phyloP scores from a whole-genome alignment of 169 alveolate species.

The Plasmodium malariae region DNA sequence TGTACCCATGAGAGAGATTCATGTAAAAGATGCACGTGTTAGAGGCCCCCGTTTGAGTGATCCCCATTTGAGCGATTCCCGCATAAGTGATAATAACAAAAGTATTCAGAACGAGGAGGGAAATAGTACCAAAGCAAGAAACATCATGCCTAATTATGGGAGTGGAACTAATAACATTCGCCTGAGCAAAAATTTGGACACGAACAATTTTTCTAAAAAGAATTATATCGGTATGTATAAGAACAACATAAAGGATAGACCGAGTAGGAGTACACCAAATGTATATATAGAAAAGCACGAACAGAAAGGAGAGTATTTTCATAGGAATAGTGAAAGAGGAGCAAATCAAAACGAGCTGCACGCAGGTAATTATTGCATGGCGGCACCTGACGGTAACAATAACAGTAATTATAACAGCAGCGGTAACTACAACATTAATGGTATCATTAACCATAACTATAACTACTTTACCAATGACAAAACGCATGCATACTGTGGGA shows the following conservation, averaged over 20 bases:
- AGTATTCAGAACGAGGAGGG: background rate
- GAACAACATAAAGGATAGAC: conserved; percentile 7
- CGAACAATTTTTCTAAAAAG: conserved; percentile 1
- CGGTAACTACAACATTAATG: no score
- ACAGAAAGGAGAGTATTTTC: conserved; percentile 22
- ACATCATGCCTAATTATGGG: background rate
- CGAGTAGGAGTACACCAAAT: background rate
- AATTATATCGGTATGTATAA: background rate
- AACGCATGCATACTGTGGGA: background rate
- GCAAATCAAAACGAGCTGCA: conserved; percentile 9
- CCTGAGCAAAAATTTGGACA: conserved; percentile 4
- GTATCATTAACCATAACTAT: no score
- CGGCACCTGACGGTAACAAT: background rate
- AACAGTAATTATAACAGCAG: conserved; percentile 2
- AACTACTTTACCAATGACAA: no score
- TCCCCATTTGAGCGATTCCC: no score
- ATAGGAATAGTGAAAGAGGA: conserved; percentile 12
- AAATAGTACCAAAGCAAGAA: background rate
- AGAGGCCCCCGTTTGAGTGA: no score
- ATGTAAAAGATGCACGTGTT: no score
- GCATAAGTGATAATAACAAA: background rate
- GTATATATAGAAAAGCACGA: conserved; percentile 33
- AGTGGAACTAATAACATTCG: conserved; percentile 3
- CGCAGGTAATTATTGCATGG: background rate
- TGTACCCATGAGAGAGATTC: no score